A percentile compares a stretch with the other conserved stretches of the same genome.
Evolutionary conservation across 2,329 filamentous ascomycete genomes (phyloP).

Genomic region (Fusarium chlamydosporum): DNA sequence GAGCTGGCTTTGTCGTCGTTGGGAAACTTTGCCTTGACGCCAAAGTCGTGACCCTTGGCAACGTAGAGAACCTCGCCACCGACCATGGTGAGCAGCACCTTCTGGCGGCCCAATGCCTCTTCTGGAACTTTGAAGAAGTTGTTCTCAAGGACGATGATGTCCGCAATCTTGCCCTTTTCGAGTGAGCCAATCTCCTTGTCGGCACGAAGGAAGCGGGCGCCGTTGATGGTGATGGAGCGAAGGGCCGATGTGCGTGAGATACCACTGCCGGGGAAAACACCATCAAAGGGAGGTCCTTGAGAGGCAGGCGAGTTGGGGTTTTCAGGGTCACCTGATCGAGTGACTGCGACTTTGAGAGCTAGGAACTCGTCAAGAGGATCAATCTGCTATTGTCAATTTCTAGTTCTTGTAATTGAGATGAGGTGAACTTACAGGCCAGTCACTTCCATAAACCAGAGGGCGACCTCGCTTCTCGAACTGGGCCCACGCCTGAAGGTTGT

Average conservation of each 20-base stretch:
- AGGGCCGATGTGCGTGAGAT: slow-evolving; percentile 45
- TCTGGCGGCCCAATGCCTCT: slow-evolving; percentile 46
- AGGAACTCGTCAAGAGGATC: slow-evolving; percentile 51
- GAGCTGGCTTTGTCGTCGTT: slow-evolving; percentile 39
- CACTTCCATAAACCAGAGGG: slow-evolving; percentile 46
- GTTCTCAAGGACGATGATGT: slow-evolving; percentile 46
- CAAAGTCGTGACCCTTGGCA: slow-evolving; percentile 45
- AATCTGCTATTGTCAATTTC: slow-evolving; percentile 36
- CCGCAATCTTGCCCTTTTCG: slow-evolving; percentile 49
- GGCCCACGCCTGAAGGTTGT: slow-evolving; percentile 51
- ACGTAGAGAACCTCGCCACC: slow-evolving; percentile 50
- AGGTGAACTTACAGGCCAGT: slow-evolving; percentile 47
- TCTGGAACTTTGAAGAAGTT: slow-evolving; percentile 49
- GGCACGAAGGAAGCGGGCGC: slow-evolving; percentile 46
- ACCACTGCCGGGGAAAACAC: slow-evolving; percentile 41
- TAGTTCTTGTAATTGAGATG: neutral
- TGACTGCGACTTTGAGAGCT: slow-evolving; percentile 49
- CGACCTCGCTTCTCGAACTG: slow-evolving; percentile 39
- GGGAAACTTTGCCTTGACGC: slow-evolving; percentile 46
- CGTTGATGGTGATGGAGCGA: slow-evolving; percentile 46
- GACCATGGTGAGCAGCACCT: slow-evolving; percentile 48
- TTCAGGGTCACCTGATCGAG: slow-evolving; percentile 47
- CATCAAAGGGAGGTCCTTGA: slow-evolving; percentile 40
- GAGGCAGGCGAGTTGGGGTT: slow-evolving; percentile 49
- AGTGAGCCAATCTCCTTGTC: slow-evolving; percentile 48